Evolutionary conservation across 306 rosid genomes (phyloP).

Genomic region (Ceratonia siliqua): DNA sequence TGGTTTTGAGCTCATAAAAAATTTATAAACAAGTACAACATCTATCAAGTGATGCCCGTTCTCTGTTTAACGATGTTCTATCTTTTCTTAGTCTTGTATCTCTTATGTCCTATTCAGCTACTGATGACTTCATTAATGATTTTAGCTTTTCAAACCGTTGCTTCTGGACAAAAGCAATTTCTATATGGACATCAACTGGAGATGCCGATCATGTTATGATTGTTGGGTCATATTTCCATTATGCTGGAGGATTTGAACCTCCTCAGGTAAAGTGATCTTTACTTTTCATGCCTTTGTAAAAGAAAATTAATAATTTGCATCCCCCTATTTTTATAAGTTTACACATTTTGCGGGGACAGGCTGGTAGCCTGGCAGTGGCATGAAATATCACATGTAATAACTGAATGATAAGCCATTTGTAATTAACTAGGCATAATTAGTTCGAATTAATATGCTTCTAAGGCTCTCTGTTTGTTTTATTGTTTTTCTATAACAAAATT

Average conservation of each 20-base stretch:
- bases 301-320: not conserved
- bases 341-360: too few species aligned
- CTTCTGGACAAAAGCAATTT: slow-evolving; percentile 76
- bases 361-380: too few species aligned
- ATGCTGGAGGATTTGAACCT: slow-evolving; percentile 80
- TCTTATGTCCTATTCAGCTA: slow-evolving; percentile 25
- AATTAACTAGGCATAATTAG: not conserved
- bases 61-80: not conserved
- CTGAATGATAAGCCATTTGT: not conserved
- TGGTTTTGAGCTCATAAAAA: slow-evolving; percentile 7
- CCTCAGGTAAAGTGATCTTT: slow-evolving; percentile 58
- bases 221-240: slow-evolving; percentile 81
- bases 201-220: slow-evolving; percentile 77
- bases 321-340: too few species aligned
- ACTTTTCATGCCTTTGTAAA: not conserved
- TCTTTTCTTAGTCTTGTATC: slow-evolving; percentile 12
- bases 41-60: not conserved
- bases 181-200: slow-evolving; percentile 84
- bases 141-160: slow-evolving; percentile 82
- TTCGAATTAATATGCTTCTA: not conserved
- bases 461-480: too few species aligned
- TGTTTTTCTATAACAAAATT: not conserved
- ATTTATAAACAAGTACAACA: slow-evolving; percentile 1
- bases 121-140: slow-evolving; percentile 7
- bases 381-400: not conserved